phyloP scores from a whole-genome alignment of 176 grass and related monocot genomes.

The Tillandsia fasciculata region DNA sequence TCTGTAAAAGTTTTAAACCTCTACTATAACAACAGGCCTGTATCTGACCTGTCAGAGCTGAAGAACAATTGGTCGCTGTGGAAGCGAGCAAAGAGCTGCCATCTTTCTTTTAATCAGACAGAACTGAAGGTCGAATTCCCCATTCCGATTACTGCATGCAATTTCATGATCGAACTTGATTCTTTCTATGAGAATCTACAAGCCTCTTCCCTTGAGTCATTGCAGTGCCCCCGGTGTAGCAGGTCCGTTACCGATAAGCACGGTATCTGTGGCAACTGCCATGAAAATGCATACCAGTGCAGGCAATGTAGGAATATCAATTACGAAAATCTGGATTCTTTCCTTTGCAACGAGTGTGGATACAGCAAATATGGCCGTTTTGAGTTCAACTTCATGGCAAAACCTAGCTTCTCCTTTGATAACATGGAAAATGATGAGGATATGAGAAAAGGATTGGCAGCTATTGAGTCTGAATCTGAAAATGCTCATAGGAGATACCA shows the following conservation, averaged over 20 bases:
- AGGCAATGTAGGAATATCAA: constrained; percentile 97
- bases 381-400: constrained; percentile 99
- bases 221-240: constrained; percentile 95
- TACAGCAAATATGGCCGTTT: constrained; percentile 99
- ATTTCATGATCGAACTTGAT: constrained; percentile 99
- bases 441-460: constrained; percentile 92
- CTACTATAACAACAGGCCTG: constrained; percentile 89
- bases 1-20: constrained; percentile 91
- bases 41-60: constrained; percentile 78
- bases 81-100: constrained; percentile 96
- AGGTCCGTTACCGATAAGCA: constrained; percentile 92
- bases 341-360: constrained; percentile 98
- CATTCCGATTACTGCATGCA: constrained; percentile 93
- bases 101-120: constrained; percentile 83
- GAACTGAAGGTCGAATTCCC: constrained; percentile 95
- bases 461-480: constrained; percentile 94
- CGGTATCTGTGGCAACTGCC: constrained; percentile 94
- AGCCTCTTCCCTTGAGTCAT: constrained; percentile 95
- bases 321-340: constrained; percentile 96
- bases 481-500: constrained; percentile 98
- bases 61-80: constrained; percentile 99
- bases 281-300: constrained; percentile 99
- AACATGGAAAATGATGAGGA: constrained; percentile 99
- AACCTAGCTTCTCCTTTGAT: constrained; percentile 95
- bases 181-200: constrained; percentile 98